Conservation (phyloP, 331 rosid genomes). For the Malus hybrid region DNA sequence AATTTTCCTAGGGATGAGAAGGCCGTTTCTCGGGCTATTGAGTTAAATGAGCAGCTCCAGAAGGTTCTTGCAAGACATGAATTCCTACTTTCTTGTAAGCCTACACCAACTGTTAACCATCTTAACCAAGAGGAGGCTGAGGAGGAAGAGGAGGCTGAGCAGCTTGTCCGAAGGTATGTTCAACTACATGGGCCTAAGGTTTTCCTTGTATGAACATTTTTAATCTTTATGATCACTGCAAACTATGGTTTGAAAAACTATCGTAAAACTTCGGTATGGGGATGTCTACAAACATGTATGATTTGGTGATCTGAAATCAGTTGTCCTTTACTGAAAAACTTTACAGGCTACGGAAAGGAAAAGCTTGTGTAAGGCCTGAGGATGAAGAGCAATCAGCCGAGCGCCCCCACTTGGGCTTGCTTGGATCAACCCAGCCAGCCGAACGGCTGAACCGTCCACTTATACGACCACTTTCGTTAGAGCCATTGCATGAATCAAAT, state of each 20-base stretch:
- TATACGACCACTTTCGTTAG: conserved; percentile 58
- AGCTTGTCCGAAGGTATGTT: conserved; percentile 76
- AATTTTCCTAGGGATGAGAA: conserved; percentile 44
- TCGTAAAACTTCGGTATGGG: neutral
- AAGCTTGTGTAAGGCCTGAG: conserved; percentile 85
- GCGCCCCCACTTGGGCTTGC: conserved; percentile 38
- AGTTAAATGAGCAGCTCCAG: conserved; percentile 77
- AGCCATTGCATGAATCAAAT: conserved; percentile 32
- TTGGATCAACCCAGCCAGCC: conserved; percentile 39
- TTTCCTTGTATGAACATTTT: neutral
- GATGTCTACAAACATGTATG: neutral
- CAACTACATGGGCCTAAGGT: neutral
- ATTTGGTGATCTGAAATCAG: neutral
- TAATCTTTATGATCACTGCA: neutral
- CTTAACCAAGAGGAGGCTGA: conserved; percentile 43
- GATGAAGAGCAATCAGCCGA: conserved; percentile 51
- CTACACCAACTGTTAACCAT: conserved; percentile 32
- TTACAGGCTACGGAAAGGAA: conserved; percentile 88
- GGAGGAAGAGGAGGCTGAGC: conserved; percentile 92
- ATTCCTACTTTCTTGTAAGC: conserved; percentile 44
- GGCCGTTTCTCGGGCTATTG: conserved; percentile 71
- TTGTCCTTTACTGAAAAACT: conserved; percentile 10
- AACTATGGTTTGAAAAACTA: neutral
- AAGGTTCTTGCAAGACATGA: conserved; percentile 77
- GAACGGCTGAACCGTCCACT: conserved; percentile 76